Percentiles rank a stretch among this genome's conserved stretches.
phyloP scores from a whole-genome alignment of 306 rosid genomes.

The Lupinus albus region DNA sequence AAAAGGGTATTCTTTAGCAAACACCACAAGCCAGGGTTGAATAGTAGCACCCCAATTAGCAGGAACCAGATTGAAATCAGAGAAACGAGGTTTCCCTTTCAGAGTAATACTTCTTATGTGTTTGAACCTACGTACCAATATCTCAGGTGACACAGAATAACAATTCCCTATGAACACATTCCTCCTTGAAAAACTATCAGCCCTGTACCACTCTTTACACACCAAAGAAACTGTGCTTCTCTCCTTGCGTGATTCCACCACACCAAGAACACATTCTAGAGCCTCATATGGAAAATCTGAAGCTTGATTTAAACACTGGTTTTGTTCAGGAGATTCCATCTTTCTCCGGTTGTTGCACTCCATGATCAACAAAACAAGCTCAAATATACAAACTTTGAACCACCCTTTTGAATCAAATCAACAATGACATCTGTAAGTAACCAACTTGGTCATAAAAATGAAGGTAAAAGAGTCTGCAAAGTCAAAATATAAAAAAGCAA shows the following conservation, averaged over 20 bases:
- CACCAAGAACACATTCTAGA: constrained; percentile 57
- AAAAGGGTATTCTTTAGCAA: constrained; percentile 55
- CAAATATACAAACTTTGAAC: constrained; percentile 24
- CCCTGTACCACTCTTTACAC: constrained; percentile 81
- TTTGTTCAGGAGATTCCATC: constrained; percentile 43
- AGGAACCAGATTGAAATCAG: constrained; percentile 82
- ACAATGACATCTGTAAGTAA: constrained; percentile 30
- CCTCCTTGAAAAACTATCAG: constrained; percentile 76
- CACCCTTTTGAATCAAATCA: constrained; percentile 35
- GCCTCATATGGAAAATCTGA: constrained; percentile 73
- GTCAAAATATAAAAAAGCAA: not conserved
- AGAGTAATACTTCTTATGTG: constrained; percentile 65
- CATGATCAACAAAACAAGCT: constrained; percentile 38
- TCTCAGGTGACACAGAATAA: constrained; percentile 81
- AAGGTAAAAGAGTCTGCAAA: constrained; percentile 25
- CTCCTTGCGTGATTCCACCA: constrained; percentile 59
- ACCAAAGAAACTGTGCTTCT: constrained; percentile 66
- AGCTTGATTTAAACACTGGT: constrained; percentile 23
- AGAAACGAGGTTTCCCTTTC: constrained; percentile 86
- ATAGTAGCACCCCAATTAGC: constrained; percentile 85
- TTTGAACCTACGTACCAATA: constrained; percentile 65
- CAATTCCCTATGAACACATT: constrained; percentile 84
- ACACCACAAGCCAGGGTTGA: constrained; percentile 63
- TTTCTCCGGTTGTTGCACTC: constrained; percentile 44
- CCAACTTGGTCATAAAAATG: not conserved